These are phyloP conservation scores for Phytophthora pini DNA, from an alignment of 352 stramenopile species.

Conservation along the genomic window DNA sequence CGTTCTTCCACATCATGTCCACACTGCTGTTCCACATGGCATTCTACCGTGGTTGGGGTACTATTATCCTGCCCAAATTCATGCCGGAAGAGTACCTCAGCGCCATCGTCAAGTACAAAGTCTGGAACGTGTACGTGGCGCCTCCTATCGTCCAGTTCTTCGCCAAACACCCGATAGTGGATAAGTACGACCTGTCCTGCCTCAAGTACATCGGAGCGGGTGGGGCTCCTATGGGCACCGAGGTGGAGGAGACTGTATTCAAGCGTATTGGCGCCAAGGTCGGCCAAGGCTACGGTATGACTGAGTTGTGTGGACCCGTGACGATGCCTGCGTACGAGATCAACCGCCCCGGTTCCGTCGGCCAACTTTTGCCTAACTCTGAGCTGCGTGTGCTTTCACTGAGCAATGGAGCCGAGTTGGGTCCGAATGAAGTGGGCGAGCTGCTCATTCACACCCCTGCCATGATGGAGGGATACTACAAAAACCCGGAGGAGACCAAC, in stretches of 20 bases:
- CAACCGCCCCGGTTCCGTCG: slow-evolving; percentile 37
- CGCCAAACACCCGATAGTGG: slow-evolving; percentile 87
- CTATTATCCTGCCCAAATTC: slow-evolving; percentile 89
- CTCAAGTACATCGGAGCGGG: slow-evolving; percentile 77
- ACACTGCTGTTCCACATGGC: slow-evolving; percentile 72
- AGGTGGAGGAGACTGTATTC: slow-evolving; percentile 68
- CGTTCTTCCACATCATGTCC: slow-evolving; percentile 95
- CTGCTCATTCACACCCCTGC: slow-evolving; percentile 65
- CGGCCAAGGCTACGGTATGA: slow-evolving; percentile 67
- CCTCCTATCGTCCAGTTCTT: slow-evolving; percentile 85
- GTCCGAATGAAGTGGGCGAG: slow-evolving; percentile 58
- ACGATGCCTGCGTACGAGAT: slow-evolving; percentile 38
- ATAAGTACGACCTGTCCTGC: slow-evolving; percentile 87
- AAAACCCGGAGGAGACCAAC: slow-evolving; percentile 82
- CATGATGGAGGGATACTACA: slow-evolving; percentile 53
- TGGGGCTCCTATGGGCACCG: slow-evolving; percentile 82
- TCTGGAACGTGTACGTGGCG: slow-evolving; percentile 64
- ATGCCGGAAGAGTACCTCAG: slow-evolving; percentile 87
- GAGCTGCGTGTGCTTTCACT: slow-evolving; percentile 45
- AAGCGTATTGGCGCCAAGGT: slow-evolving; percentile 63
- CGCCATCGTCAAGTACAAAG: slow-evolving; percentile 74
- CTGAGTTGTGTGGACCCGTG: slow-evolving; percentile 65
- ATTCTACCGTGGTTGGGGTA: slow-evolving; percentile 63
- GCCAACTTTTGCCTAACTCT: slow-evolving; percentile 48
- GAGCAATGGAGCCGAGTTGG: slow-evolving; percentile 38